Evolutionary conservation across 164 flowering plant species (phyloP).

Genomic region (Vitis amurensis): DNA sequence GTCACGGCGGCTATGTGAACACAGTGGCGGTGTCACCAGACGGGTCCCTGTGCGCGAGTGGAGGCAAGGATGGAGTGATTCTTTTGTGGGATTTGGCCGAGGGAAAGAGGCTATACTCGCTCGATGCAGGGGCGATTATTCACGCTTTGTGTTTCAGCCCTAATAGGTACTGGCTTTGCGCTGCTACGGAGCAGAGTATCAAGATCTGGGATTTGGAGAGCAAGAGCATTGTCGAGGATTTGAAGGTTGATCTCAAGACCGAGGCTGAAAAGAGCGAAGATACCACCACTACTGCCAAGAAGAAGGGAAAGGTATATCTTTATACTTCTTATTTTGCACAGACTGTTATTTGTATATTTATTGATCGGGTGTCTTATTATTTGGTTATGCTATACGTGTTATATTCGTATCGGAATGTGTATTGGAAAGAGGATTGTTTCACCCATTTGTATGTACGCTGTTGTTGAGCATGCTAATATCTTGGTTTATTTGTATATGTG

Average conservation of each 20-base stretch:
- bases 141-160: slow-evolving; percentile 88
- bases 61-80: slow-evolving; percentile 83
- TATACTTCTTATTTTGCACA: neutral
- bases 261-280: slow-evolving; percentile 54
- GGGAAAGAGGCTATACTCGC: slow-evolving; percentile 73
- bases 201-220: slow-evolving; percentile 96
- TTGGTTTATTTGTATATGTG: no score
- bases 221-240: slow-evolving; percentile 71
- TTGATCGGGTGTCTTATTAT: no score
- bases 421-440: no score
- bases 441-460: no score
- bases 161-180: slow-evolving; percentile 92
- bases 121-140: slow-evolving; percentile 73
- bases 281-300: slow-evolving; percentile 30
- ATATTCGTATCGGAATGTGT: no score
- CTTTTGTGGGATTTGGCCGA: slow-evolving; percentile 88
- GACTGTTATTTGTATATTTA: neutral
- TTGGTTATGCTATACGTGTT: no score
- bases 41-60: slow-evolving; percentile 85
- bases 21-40: slow-evolving; percentile 84
- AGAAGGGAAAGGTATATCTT: slow-evolving; percentile 40
- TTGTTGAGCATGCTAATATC: no score
- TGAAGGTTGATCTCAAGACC: slow-evolving; percentile 63
- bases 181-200: slow-evolving; percentile 73
- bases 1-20: slow-evolving; percentile 75